Evolutionary conservation across 352 stramenopile species (phyloP), one percentile per base, ranked within the genome.

Genomic region (Phytopythium boreale): DNA sequence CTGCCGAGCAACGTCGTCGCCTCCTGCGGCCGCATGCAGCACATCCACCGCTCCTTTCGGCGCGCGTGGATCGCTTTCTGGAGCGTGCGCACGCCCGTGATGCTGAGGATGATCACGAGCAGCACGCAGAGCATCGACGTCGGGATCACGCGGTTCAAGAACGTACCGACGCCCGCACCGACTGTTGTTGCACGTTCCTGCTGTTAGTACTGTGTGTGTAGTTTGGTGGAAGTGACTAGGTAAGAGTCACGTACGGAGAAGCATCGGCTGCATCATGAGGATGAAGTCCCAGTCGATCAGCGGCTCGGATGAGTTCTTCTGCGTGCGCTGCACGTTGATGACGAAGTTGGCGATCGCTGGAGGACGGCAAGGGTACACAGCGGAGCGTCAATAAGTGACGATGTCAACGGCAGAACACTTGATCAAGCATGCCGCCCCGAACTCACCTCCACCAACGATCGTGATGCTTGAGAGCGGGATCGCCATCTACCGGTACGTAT

Each of bases 281-380:
- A 99, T 97, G 37, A 98, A 80, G 74, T 99, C 95, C 97, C 97
- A 99, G 80, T 99, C 95, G 14, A 99, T 96, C 7, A 99, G 77
- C 20, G 95, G 92, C 43, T 92, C 67, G 58, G 96, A 90, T 2
- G 89, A 92, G 36, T 85, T 72, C 20, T 92, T 89, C 63, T 97
- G 94, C 24, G 92, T 79, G 72, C 97, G 98, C 24, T 67, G 68
- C 8, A 89, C 56, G 70, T 99, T 99, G 15, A 98, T 68, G 26
- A 97, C 61, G 37, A 96, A 96, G 67, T 98, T 98, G 17, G 91
- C 95, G 50, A 98, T 75, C 1, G 94, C 92, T 77, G 59, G 44
- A 41, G 49, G 10, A 19, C 17, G 41, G n/a, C 43, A 46, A 36
- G 8, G 31, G 31, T 36, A 8, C 3, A 39, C 34, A 39, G 15